Conservation (phyloP, 108 stramenopile genomes). For the Ochromonas danica region DNA sequence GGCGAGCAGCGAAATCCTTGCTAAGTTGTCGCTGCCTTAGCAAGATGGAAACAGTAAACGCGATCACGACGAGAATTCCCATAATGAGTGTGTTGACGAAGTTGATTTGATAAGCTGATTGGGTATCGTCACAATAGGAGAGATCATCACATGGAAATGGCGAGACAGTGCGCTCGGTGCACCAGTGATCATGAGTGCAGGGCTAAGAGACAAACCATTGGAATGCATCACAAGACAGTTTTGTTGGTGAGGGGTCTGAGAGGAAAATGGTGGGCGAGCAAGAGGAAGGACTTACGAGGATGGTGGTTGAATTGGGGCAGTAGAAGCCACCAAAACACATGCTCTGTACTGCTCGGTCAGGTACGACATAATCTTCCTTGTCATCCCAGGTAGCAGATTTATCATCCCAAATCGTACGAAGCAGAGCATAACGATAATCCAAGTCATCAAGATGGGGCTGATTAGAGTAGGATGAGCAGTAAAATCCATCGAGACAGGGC, state of each 20-base stretch:
- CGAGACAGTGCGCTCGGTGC: background rate
- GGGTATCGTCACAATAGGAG: background rate
- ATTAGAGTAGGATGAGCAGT: background rate
- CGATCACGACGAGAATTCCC: background rate
- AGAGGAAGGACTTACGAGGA: background rate
- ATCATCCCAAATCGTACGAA: background rate
- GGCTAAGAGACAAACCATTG: too few species aligned
- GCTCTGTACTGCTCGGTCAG: background rate
- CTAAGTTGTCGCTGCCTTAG: background rate
- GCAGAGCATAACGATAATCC: background rate
- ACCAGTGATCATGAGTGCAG: background rate
- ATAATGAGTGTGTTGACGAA: background rate
- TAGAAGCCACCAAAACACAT: background rate
- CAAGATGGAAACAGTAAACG: background rate
- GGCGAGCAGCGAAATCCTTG: background rate
- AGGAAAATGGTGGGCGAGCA: background rate
- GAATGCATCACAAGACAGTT: too few species aligned
- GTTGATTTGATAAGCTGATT: background rate
- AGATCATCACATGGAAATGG: background rate
- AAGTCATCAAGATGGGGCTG: background rate
- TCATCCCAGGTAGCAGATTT: background rate
- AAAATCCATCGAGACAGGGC: background rate
- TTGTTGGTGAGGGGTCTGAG: background rate
- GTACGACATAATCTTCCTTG: background rate
- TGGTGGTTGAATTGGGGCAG: background rate